Conservation (phyloP, 768 basidiomycete species). For the Russula brevipes region DNA sequence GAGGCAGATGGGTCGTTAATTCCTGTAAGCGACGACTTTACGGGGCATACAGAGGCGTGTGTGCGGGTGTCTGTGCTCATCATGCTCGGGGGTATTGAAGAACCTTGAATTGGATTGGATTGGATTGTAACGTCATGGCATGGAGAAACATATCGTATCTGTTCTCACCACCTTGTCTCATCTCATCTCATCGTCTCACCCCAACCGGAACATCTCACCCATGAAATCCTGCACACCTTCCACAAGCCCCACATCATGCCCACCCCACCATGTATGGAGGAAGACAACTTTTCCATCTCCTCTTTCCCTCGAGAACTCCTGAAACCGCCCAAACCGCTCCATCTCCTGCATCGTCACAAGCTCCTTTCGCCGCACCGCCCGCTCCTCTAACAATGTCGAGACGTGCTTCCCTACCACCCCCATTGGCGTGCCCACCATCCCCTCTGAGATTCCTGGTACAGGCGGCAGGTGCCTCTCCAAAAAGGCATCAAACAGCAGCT, state of each 20-base stretch:
- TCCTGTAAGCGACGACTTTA: no score
- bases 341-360: conserved; percentile 45
- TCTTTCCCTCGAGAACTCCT: conserved; percentile 45
- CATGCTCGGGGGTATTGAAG: no score
- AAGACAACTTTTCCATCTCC: conserved; percentile 44
- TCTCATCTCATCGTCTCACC: background rate
- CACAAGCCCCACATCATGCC: conserved; percentile 53
- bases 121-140: no score
- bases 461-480: conserved; percentile 52
- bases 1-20: no score
- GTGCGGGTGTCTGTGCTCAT: no score
- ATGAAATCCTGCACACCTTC: conserved; percentile 67
- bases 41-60: no score
- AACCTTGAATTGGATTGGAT: no score
- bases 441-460: conserved; percentile 36
- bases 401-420: conserved; percentile 44
- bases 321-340: conserved; percentile 45
- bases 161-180: no score
- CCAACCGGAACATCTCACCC: conserved; percentile 30
- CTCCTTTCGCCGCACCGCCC: conserved; percentile 39
- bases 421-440: conserved; percentile 26
- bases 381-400: conserved; percentile 35
- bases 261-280: conserved; percentile 53
- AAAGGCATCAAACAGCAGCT: conserved; percentile 60
- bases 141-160: no score